These are phyloP conservation scores for Cadophora luteo-olivacea DNA, from an alignment of 2,329 filamentous ascomycete genomes.

Conservation along the genomic window DNA sequence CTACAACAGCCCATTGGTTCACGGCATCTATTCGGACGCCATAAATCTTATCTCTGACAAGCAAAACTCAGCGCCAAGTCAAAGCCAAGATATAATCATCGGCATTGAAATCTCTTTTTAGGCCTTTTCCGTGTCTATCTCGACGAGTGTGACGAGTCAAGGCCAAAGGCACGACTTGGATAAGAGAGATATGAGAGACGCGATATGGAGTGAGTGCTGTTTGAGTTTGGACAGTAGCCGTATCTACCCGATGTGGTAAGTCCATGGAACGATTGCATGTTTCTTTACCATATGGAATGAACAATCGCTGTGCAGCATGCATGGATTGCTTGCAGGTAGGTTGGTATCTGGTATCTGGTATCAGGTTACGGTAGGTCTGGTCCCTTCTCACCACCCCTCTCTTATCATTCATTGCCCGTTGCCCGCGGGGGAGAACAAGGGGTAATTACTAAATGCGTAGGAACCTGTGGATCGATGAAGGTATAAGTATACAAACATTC, in stretches of 20 bases:
- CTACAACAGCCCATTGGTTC: not conserved
- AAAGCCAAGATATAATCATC: not conserved
- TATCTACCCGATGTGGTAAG: conserved; percentile 12
- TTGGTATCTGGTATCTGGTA: no score
- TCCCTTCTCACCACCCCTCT: not conserved
- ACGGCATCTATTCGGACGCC: conserved; percentile 4
- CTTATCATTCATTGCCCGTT: conserved; percentile 8
- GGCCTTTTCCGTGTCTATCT: no score
- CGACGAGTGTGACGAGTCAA: not conserved
- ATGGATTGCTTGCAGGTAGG: not conserved
- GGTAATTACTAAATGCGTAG: not conserved
- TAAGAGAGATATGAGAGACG: not conserved
- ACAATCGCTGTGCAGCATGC: not conserved
- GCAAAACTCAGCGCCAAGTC: conserved; percentile 7
- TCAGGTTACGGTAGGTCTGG: not conserved
- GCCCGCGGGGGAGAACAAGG: conserved; percentile 6
- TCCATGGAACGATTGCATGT: not conserved
- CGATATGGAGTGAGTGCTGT: not conserved
- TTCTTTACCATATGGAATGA: not conserved
- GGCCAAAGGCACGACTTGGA: not conserved
- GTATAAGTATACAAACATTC: conserved; percentile 1
- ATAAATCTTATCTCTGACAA: conserved; percentile 16
- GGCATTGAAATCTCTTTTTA: not conserved
- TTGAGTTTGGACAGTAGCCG: not conserved
- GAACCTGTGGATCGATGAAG: not conserved